Conservation (phyloP, 192 early-diverging fungal species). For the Coemansia brasiliensis region DNA sequence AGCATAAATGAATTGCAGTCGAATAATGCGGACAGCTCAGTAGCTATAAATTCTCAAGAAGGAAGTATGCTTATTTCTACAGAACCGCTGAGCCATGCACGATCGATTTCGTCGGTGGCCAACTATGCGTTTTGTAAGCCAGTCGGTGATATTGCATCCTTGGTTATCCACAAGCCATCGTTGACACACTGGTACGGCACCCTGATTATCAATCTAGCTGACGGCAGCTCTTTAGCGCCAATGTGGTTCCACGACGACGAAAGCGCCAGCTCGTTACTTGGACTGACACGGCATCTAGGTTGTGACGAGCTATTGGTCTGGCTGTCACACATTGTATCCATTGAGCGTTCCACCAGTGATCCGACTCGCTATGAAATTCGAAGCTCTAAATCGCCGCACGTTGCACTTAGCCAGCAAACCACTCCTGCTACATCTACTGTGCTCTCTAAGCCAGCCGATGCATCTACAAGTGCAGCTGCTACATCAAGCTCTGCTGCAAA, state of each 20-base stretch:
- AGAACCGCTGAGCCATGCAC: conserved; percentile 35
- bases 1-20: neutral
- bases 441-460: conserved; percentile 18
- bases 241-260: conserved; percentile 79
- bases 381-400: conserved; percentile 40
- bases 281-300: conserved; percentile 59
- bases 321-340: conserved; percentile 54
- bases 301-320: conserved; percentile 68
- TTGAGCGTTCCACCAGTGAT: conserved; percentile 46
- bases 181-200: conserved; percentile 71
- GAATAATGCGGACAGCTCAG: conserved; percentile 16
- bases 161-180: conserved; percentile 66
- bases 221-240: conserved; percentile 63
- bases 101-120: conserved; percentile 37
- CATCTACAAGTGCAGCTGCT: neutral
- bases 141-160: conserved; percentile 58
- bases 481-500: conserved; percentile 3
- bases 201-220: conserved; percentile 63
- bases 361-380: conserved; percentile 43
- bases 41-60: conserved; percentile 37
- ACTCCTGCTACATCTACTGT: conserved; percentile 36
- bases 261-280: conserved; percentile 57
- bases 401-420: conserved; percentile 29
- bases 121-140: conserved; percentile 67
- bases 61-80: conserved; percentile 43